Evolutionary conservation across 1,139 yeast genomes (phyloP), one percentile per base, ranked within the genome.

Genomic region (Blastobotrys ciferrii): DNA sequence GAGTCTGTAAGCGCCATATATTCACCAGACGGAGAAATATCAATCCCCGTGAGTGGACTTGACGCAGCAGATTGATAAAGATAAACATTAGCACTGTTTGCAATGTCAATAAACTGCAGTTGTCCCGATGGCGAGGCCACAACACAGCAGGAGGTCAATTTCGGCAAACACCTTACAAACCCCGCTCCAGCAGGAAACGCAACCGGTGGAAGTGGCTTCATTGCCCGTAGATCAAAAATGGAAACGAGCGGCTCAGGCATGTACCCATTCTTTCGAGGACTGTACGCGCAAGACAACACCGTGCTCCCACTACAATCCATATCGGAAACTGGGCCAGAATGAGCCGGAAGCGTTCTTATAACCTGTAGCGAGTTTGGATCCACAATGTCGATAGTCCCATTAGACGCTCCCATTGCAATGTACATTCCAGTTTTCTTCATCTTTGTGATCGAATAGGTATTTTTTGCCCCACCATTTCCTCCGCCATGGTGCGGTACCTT

Each of bases 151-250:
- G 88, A 86, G 11, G 97, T 86, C 50, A 89, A 67, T 54, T 86
- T 86, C 2, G 98, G 97, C 67, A 91, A 98, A 55, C 91, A 75
- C 45, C 85, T 76, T 1, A 86, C 94, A 63, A 79, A 85, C 4
- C 87, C 77, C 1, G 98, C 97, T 3, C 98, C 98, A 0, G 89
- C 84, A 0, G 95, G 87, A 64, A 89, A 89, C 1, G 96, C 82
- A 2, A 91, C 73, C 1, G 98, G 97, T 0, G 95, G 75, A 48
- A 85, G 67, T 1, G 92, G 77, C 51, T 80, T 77, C 80, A 87
- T 75, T 56, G 82, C 79, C 53, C 95, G 75, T 32, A 88, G 67
- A 64, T 92, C 98, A 65, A 80, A 89, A 15, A 88, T 81, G 56
- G 84, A 84, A 20, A 92, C 92, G 57, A 91, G 75, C 0, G 96